phyloP scores from a whole-genome alignment of 192 early-diverging fungal species.

The Coemansia sp. region DNA sequence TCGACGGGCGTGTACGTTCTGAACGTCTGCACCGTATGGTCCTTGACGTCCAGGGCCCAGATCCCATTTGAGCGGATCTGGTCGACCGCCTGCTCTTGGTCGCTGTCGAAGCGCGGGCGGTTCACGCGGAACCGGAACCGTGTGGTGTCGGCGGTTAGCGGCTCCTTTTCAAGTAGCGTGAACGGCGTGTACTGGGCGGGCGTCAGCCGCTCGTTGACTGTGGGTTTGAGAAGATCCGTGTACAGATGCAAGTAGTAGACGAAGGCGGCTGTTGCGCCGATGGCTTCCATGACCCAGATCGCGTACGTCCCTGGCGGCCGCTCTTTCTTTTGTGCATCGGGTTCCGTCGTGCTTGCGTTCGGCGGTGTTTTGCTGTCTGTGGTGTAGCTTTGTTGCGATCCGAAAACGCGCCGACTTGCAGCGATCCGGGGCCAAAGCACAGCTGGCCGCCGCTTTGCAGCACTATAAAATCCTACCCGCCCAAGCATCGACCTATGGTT shows the following conservation, averaged over 20 bases:
- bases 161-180: slow-evolving; percentile 46
- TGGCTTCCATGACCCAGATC: slow-evolving; percentile 51
- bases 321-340: slow-evolving; percentile 4
- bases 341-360: too few species aligned
- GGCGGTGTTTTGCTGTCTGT: neutral
- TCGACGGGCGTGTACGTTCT: slow-evolving; percentile 70
- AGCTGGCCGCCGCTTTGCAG: neutral
- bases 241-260: slow-evolving; percentile 39
- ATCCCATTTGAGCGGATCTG: slow-evolving; percentile 35
- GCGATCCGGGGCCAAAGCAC: neutral
- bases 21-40: slow-evolving; percentile 67
- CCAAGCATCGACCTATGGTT: neutral
- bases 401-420: neutral
- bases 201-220: slow-evolving; percentile 33
- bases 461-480: neutral
- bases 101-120: slow-evolving; percentile 47
- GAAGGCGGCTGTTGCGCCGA: slow-evolving; percentile 31
- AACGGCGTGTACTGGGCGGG: slow-evolving; percentile 57
- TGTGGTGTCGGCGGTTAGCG: slow-evolving; percentile 56
- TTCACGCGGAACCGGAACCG: slow-evolving; percentile 60
- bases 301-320: slow-evolving; percentile 42
- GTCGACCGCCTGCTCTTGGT: slow-evolving; percentile 30
- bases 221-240: slow-evolving; percentile 41
- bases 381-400: neutral
- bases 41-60: slow-evolving; percentile 67